These are phyloP conservation scores for Uronychia binucleata DNA, from an alignment of 73 alveolate genomes.

Conservation along the genomic window DNA sequence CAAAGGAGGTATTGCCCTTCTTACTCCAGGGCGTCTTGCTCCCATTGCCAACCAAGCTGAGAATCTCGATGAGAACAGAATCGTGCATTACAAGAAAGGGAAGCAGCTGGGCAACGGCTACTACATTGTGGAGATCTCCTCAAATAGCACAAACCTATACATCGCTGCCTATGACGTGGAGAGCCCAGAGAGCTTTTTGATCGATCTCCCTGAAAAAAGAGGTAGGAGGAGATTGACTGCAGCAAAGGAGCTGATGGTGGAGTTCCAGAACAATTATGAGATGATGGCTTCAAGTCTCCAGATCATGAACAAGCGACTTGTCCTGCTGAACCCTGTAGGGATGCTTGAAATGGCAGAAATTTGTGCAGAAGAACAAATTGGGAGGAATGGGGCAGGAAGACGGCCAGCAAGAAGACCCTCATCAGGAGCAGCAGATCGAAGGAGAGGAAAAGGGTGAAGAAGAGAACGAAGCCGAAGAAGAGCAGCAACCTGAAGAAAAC, in stretches of 20 bases:
- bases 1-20: slow-evolving; percentile 3
- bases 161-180: slow-evolving; percentile 68
- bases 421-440: slow-evolving; percentile 18
- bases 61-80: slow-evolving; percentile 44
- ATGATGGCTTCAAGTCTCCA: slow-evolving; percentile 25
- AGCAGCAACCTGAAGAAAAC: not conserved
- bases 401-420: not conserved
- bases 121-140: slow-evolving; percentile 55
- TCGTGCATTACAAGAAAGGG: slow-evolving; percentile 59
- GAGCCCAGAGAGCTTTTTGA: slow-evolving; percentile 51
- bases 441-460: slow-evolving; percentile 2
- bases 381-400: slow-evolving; percentile 38
- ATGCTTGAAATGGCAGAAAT: slow-evolving; percentile 16
- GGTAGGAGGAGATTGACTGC: no score
- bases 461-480: not conserved
- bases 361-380: slow-evolving; percentile 4
- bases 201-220: slow-evolving; percentile 52
- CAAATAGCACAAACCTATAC: slow-evolving; percentile 7
- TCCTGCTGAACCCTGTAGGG: slow-evolving; percentile 34
- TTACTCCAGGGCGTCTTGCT: not conserved
- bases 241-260: slow-evolving; percentile 22
- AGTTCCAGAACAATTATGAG: slow-evolving; percentile 39
- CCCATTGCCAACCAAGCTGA: slow-evolving; percentile 41
- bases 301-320: slow-evolving; percentile 45
- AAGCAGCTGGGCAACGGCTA: slow-evolving; percentile 47